Evolutionary conservation across 345 rosid genomes (phyloP).

Genomic region (Populus alba): DNA sequence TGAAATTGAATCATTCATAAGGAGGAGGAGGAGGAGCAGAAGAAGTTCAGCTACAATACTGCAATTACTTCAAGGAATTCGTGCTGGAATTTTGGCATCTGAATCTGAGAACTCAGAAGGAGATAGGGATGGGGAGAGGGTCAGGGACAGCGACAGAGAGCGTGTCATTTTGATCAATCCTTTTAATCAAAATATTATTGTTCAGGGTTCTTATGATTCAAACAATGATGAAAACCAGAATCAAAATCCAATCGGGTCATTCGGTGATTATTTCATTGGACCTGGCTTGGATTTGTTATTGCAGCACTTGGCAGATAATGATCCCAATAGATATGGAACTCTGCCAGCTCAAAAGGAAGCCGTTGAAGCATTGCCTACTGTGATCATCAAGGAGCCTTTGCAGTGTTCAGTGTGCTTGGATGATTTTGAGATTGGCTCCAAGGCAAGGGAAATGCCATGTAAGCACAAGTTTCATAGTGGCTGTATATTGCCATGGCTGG

Average conservation of each 20-base stretch:
- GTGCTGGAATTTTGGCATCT: conserved; percentile 55
- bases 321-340: conserved; percentile 71
- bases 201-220: conserved; percentile 50
- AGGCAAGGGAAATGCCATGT: conserved; percentile 87
- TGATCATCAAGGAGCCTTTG: conserved; percentile 43
- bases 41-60: conserved; percentile 68
- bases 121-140: conserved; percentile 38
- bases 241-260: conserved; percentile 44
- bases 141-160: conserved; percentile 39
- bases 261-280: conserved; percentile 78
- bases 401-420: conserved; percentile 88
- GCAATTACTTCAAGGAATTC: conserved; percentile 78
- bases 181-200: conserved; percentile 51
- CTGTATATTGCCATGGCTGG: conserved; percentile 87
- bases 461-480: conserved; percentile 72
- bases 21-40: conserved; percentile 62
- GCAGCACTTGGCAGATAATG: conserved; percentile 79
- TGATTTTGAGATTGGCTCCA: conserved; percentile 60
- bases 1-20: conserved; percentile 58
- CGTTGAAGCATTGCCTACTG: conserved; percentile 54
- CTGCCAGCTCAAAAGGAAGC: conserved; percentile 80
- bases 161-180: conserved; percentile 58
- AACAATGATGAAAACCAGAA: conserved; percentile 41
- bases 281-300: conserved; percentile 73
- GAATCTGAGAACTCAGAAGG: conserved; percentile 56